These are phyloP conservation scores for Cerioporus squamosus DNA, from an alignment of 1,284 basidiomycete species.

Conservation along the genomic window DNA sequence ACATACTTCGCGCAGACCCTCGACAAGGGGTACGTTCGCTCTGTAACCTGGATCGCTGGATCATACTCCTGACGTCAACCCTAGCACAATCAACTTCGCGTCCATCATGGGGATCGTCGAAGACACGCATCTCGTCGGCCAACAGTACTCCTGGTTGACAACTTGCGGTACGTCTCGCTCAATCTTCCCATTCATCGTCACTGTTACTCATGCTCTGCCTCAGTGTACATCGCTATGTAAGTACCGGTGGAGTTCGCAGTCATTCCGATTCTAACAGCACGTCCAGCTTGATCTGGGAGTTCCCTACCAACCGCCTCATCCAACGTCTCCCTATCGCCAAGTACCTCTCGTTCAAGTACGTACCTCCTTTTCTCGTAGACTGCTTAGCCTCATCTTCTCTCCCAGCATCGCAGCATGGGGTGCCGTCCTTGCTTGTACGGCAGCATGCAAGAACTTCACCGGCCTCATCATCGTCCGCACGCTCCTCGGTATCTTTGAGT, in stretches of 20 bases:
- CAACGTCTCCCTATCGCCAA: constrained; percentile 54
- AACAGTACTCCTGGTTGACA: constrained; percentile 56
- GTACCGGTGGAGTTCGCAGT: background rate
- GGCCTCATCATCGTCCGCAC: constrained; percentile 53
- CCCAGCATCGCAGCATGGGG: constrained; percentile 51
- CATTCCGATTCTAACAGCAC: background rate
- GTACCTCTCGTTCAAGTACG: constrained; percentile 50
- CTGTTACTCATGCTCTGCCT: background rate
- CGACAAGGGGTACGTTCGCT: constrained; percentile 48
- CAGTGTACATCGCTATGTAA: constrained; percentile 13
- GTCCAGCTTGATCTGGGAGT: constrained; percentile 49
- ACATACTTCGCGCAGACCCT: constrained; percentile 58
- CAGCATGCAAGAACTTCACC: constrained; percentile 50
- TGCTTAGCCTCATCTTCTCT: constrained; percentile 2
- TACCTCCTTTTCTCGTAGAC: background rate
- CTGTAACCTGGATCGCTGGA: background rate
- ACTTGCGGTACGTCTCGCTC: constrained; percentile 45
- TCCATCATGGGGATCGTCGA: constrained; percentile 59
- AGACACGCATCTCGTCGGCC: constrained; percentile 50
- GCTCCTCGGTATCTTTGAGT: constrained; percentile 53
- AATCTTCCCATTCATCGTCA: background rate
- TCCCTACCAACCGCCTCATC: constrained; percentile 52
- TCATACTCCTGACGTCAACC: background rate
- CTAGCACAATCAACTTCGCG: constrained; percentile 54
- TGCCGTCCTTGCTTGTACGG: constrained; percentile 51